Evolutionary conservation across 805 yeast species (phyloP).

Genomic region (Maudiozyma serrabonitensis): DNA sequence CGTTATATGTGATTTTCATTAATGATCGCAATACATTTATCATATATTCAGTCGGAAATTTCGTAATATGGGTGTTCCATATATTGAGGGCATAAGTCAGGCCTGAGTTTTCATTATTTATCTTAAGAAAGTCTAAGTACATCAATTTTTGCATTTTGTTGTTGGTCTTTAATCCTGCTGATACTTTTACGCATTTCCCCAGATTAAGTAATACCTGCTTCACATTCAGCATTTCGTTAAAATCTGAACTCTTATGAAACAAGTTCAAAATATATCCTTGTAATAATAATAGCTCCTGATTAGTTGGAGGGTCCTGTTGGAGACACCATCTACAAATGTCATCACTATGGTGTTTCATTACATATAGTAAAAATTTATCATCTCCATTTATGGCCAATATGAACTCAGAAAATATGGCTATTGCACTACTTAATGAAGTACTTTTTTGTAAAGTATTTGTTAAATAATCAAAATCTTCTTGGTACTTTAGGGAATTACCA

Average conservation of each 20-base stretch:
- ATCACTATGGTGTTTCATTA: constrained; percentile 9
- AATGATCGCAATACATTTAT: background rate
- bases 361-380: constrained; percentile 10
- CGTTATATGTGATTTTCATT: background rate
- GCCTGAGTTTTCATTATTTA: constrained; percentile 6
- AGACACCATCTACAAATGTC: constrained; percentile 21
- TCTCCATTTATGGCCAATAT: constrained; percentile 14
- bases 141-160: constrained; percentile 13
- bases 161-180: background rate
- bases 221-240: background rate
- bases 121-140: constrained; percentile 15
- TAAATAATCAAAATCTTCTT: constrained; percentile 31
- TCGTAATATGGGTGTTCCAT: constrained; percentile 1
- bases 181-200: background rate
- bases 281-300: constrained; percentile 7
- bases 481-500: constrained; percentile 29
- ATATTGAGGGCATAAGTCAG: constrained; percentile 8
- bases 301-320: background rate
- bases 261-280: constrained; percentile 9
- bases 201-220: background rate
- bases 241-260: background rate
- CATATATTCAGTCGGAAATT: background rate
- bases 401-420: constrained; percentile 17
- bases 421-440: constrained; percentile 1
- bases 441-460: background rate